Conservation (phyloP, 345 rosid species). For the Brassica rapa region DNA sequence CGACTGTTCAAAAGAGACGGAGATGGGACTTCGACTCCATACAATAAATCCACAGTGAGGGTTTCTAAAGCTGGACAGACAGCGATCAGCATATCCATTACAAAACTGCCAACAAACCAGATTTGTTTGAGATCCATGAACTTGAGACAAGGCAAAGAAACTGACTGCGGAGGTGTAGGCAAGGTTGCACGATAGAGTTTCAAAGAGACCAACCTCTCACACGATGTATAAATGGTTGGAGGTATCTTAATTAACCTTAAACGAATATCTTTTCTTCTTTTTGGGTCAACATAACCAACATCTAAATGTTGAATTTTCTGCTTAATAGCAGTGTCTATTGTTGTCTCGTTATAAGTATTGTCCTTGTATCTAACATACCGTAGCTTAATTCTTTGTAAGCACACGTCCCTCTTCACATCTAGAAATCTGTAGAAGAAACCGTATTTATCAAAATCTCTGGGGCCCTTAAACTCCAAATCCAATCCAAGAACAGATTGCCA, state of each 20-base stretch:
- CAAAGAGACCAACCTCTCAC: slow-evolving; percentile 27
- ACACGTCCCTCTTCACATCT: neutral
- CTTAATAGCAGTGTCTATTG: neutral
- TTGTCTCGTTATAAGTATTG: neutral
- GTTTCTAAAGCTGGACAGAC: slow-evolving; percentile 7
- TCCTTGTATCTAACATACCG: neutral
- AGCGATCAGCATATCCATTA: slow-evolving; percentile 11
- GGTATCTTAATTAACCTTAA: slow-evolving; percentile 4
- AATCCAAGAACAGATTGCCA: neutral
- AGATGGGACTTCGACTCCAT: slow-evolving; percentile 2
- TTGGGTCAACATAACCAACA: neutral
- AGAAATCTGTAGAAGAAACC: neutral
- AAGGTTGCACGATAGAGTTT: neutral
- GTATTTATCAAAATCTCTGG: neutral
- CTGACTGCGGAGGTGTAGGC: neutral
- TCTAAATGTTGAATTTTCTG: neutral
- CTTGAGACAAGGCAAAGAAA: slow-evolving; percentile 24
- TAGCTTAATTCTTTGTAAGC: slow-evolving; percentile 3
- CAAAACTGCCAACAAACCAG: neutral
- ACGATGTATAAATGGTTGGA: slow-evolving; percentile 29
- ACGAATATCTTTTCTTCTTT: too few species aligned
- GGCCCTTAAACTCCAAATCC: neutral
- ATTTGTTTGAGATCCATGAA: slow-evolving; percentile 6
- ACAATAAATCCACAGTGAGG: neutral
- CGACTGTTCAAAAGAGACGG: neutral